A percentile compares a stretch with the other conserved stretches of the same genome.
phyloP scores from a whole-genome alignment of 441 rosid genomes.

The Omphalea diandra region DNA sequence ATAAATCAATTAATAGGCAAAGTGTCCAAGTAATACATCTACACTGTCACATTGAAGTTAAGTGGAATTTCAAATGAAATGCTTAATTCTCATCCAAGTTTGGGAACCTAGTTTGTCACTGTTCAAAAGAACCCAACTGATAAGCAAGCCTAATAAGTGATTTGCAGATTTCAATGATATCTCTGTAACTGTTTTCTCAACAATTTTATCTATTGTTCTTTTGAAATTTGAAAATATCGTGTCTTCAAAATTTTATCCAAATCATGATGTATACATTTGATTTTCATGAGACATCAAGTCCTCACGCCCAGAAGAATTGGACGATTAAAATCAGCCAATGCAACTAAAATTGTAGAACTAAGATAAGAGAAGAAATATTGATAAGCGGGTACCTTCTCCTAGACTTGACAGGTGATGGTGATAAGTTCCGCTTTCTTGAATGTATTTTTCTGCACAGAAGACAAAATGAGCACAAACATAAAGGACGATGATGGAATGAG shows the following conservation, averaged over 20 bases:
- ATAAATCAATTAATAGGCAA: neutral
- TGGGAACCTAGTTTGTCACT: neutral
- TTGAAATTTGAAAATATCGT: no score
- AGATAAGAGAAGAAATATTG: slow-evolving; percentile 7
- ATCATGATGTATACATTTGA: slow-evolving; percentile 1
- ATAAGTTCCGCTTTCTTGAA: slow-evolving; percentile 50
- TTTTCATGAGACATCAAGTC: slow-evolving; percentile 10
- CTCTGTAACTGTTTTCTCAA: no score
- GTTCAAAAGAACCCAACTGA: neutral
- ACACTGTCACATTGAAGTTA: neutral
- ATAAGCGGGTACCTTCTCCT: slow-evolving; percentile 55
- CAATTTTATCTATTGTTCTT: neutral
- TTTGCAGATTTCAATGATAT: neutral
- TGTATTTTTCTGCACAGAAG: slow-evolving; percentile 46
- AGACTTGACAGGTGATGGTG: slow-evolving; percentile 85
- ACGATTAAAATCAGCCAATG: slow-evolving; percentile 10
- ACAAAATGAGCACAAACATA: slow-evolving; percentile 25
- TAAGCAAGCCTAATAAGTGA: neutral
- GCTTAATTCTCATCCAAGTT: neutral
- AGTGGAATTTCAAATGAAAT: neutral
- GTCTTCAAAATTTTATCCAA: neutral
- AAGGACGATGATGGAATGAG: slow-evolving; percentile 19
- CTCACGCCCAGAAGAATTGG: neutral
- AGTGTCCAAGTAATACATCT: neutral
- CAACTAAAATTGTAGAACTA: neutral